Conservation (phyloP, 306 rosid genomes). For the Mimosa bimucronata region DNA sequence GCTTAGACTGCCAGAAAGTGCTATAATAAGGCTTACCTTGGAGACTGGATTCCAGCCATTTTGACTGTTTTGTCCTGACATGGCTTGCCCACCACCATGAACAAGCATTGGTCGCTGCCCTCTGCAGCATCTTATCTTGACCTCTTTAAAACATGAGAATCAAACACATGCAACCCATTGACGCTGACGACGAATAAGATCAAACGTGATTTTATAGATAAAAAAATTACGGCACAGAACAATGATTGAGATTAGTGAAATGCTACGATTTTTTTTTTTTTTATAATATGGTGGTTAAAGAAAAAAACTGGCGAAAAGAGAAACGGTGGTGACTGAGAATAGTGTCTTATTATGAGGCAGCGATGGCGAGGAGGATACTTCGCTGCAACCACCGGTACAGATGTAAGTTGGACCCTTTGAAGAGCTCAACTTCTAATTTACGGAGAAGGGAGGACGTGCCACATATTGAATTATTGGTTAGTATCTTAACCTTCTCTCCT, state of each 20-base stretch:
- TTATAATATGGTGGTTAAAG: conserved; percentile 19
- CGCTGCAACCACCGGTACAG: conserved; percentile 58
- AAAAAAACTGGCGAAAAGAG: conserved; percentile 31
- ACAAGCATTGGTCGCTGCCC: conserved; percentile 94
- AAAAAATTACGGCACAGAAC: conserved; percentile 9
- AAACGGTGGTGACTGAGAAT: conserved; percentile 36
- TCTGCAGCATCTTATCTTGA: conserved; percentile 63
- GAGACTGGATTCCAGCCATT: conserved; percentile 94
- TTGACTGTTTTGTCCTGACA: conserved; percentile 95
- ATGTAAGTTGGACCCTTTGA: conserved; percentile 40
- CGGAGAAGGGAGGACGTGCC: background rate
- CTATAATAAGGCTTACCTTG: conserved; percentile 53
- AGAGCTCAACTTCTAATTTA: conserved; percentile 19
- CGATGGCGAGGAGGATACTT: conserved; percentile 61
- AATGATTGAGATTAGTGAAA: conserved; percentile 22
- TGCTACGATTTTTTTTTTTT: background rate
- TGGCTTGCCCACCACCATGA: conserved; percentile 99
- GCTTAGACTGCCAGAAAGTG: background rate
- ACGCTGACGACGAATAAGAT: conserved; percentile 27
- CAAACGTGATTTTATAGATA: conserved; percentile 1
- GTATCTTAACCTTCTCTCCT: background rate
- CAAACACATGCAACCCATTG: conserved; percentile 40
- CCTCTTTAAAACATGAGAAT: conserved; percentile 27
- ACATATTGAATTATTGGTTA: background rate
- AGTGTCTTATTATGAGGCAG: conserved; percentile 36